Evolutionary conservation across 2,329 filamentous ascomycete species (phyloP).

Genomic region (Alternaria triticimaculans): DNA sequence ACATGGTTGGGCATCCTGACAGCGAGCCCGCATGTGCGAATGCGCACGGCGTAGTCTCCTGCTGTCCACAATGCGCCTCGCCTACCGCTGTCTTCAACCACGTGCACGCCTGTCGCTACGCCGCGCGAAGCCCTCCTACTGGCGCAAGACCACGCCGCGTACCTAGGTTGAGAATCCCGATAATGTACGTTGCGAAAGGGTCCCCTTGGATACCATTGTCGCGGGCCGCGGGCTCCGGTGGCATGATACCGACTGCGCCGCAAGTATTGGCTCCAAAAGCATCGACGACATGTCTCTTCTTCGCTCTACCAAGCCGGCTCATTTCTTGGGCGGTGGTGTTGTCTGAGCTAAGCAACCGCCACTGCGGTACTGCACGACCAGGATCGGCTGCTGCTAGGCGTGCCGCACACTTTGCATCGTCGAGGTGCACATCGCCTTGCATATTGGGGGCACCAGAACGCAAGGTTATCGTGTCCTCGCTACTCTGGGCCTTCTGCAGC

Average conservation of each 20-base stretch:
- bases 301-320: not conserved
- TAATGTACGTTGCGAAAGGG: conserved; percentile 10
- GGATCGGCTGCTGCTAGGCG: conserved; percentile 16
- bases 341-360: conserved; percentile 7
- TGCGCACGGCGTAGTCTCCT: conserved; percentile 2
- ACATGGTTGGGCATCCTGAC: conserved; percentile 19
- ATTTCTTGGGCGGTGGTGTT: not conserved
- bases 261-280: conserved; percentile 6
- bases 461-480: conserved; percentile 25
- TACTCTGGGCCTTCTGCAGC: conserved; percentile 25
- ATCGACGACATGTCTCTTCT: conserved; percentile 15
- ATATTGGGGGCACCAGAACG: conserved; percentile 10
- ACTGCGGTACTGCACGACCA: conserved; percentile 20
- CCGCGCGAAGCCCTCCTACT: conserved; percentile 4
- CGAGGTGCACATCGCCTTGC: conserved; percentile 16
- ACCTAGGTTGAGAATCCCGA: conserved; percentile 3
- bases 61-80: conserved; percentile 4
- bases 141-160: conserved; percentile 3
- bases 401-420: conserved; percentile 23
- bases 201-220: conserved; percentile 10
- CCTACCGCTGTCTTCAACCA: conserved; percentile 17
- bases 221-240: conserved; percentile 21
- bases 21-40: conserved; percentile 14
- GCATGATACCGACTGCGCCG: conserved; percentile 19
- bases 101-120: conserved; percentile 17